phyloP scores from a whole-genome alignment of 192 early-diverging fungal species.

The Phycomyces nitens region DNA sequence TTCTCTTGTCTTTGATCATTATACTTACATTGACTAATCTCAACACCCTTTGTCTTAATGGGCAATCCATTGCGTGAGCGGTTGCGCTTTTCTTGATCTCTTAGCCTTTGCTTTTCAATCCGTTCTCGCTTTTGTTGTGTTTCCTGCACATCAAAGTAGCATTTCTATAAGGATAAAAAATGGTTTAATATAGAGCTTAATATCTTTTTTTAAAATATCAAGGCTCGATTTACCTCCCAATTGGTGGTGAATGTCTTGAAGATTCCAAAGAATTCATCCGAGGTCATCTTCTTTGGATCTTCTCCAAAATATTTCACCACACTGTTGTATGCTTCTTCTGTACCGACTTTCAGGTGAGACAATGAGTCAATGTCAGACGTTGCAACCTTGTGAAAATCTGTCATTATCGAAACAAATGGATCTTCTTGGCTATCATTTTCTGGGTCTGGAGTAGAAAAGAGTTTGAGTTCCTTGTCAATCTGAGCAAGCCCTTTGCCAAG shows the following conservation, averaged over 20 bases:
- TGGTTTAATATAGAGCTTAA: no score
- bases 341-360: slow-evolving; percentile 47
- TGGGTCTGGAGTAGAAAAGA: slow-evolving; percentile 32
- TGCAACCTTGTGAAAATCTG: slow-evolving; percentile 58
- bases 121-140: no score
- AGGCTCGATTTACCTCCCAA: slow-evolving; percentile 48
- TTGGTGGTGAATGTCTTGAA: slow-evolving; percentile 70
- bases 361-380: slow-evolving; percentile 50
- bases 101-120: no score
- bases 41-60: no score
- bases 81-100: no score
- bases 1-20: no score
- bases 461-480: slow-evolving; percentile 41
- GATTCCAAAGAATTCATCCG: slow-evolving; percentile 83
- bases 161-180: no score
- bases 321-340: slow-evolving; percentile 63
- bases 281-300: slow-evolving; percentile 58
- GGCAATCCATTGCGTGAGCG: no score
- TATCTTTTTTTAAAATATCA: no score
- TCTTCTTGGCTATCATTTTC: slow-evolving; percentile 18
- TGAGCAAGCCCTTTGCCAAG: slow-evolving; percentile 33
- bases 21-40: no score
- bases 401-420: slow-evolving; percentile 60
- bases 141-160: no score
- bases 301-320: slow-evolving; percentile 70